phyloP scores from a whole-genome alignment of 2,329 filamentous ascomycete genomes.

The Aspergillus ruber region DNA sequence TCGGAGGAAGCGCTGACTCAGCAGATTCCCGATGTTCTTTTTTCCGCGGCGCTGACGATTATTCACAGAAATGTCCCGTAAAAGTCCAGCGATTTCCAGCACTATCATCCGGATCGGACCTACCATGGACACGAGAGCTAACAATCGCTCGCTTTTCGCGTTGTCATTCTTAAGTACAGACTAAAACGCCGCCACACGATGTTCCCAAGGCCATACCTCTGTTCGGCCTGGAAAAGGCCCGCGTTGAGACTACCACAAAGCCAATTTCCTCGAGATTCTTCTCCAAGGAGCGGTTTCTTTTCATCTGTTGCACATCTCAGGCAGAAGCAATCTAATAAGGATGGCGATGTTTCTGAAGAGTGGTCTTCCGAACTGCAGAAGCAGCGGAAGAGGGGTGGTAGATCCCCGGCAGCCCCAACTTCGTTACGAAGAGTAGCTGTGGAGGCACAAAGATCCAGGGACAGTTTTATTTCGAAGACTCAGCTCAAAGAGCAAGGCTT shows the following conservation, averaged over 20 bases:
- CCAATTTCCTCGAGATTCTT: slow-evolving; percentile 29
- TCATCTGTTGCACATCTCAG: slow-evolving; percentile 57
- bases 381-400: slow-evolving; percentile 44
- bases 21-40: not conserved
- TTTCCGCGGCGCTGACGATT: not conserved
- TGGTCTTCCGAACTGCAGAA: slow-evolving; percentile 19
- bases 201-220: slow-evolving; percentile 27
- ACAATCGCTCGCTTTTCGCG: slow-evolving; percentile 7
- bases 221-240: slow-evolving; percentile 25
- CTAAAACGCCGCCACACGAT: slow-evolving; percentile 11
- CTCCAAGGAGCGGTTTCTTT: slow-evolving; percentile 58
- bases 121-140: slow-evolving; percentile 9
- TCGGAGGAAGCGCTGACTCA: not conserved
- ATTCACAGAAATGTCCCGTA: not conserved
- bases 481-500: slow-evolving; percentile 29
- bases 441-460: slow-evolving; percentile 64
- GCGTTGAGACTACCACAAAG: slow-evolving; percentile 23
- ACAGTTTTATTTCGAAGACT: slow-evolving; percentile 46
- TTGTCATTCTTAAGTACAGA: not conserved
- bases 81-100: not conserved
- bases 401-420: slow-evolving; percentile 56
- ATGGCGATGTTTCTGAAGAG: slow-evolving; percentile 11
- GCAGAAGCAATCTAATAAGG: slow-evolving; percentile 22
- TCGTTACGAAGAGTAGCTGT: slow-evolving; percentile 79
- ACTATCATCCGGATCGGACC: slow-evolving; percentile 1